Evolutionary conservation across 2,329 filamentous ascomycete species (phyloP).

Genomic region (Fusarium metavorans): DNA sequence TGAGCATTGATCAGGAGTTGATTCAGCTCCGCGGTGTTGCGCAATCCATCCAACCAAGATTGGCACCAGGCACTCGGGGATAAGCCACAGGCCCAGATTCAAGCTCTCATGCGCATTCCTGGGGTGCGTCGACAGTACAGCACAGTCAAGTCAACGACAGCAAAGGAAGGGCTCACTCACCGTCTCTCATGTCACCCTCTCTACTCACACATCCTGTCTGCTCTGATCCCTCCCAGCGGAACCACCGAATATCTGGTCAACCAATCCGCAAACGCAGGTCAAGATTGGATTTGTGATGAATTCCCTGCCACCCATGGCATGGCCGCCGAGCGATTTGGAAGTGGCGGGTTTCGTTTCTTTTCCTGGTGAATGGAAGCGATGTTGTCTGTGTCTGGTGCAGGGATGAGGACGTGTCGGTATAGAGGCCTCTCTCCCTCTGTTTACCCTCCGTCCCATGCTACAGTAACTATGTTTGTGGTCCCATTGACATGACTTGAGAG

Average conservation of each 20-base stretch:
- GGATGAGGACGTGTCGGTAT: not conserved
- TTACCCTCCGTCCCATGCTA: not conserved
- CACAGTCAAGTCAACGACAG: constrained; percentile 1
- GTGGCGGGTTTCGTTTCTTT: constrained; percentile 29
- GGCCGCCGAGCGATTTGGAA: constrained; percentile 7
- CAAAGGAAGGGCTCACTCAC: constrained; percentile 1
- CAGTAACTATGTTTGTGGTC: not conserved
- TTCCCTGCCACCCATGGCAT: constrained; percentile 14
- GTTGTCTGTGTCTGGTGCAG: not conserved
- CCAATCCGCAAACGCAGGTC: constrained; percentile 25
- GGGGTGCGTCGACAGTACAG: constrained; percentile 25
- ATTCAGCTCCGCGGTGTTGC: constrained; percentile 2
- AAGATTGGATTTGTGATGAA: constrained; percentile 14
- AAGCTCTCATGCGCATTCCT: constrained; percentile 32
- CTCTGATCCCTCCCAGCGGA: not conserved
- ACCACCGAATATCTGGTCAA: not conserved
- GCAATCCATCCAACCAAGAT: constrained; percentile 5
- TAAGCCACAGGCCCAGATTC: constrained; percentile 28
- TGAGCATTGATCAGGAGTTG: constrained; percentile 1
- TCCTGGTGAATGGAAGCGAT: constrained; percentile 20
- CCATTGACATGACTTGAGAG: not conserved
- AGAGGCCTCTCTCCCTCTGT: not conserved
- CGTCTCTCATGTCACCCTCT: not conserved
- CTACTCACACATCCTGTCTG: not conserved
- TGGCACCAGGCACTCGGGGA: constrained; percentile 13